These are phyloP conservation scores for Candida broadrunensis DNA, from an alignment of 805 yeast species.

Conservation along the genomic window DNA sequence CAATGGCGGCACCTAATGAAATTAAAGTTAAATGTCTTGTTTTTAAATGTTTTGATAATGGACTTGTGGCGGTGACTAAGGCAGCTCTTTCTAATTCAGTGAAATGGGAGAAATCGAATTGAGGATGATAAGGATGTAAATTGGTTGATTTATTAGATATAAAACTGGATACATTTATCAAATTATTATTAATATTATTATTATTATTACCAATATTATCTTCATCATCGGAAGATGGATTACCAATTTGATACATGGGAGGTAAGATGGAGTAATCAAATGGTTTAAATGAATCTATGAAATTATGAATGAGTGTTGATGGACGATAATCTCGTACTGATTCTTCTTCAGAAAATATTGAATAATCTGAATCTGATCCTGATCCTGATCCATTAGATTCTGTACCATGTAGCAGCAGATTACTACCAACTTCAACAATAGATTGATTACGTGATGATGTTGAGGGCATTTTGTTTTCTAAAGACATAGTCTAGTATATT, in stretches of 20 bases:
- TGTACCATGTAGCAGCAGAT: not conserved
- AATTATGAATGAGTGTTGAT: slow-evolving; percentile 3
- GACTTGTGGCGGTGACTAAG: slow-evolving; percentile 43
- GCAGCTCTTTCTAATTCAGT: slow-evolving; percentile 31
- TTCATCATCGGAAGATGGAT: not conserved
- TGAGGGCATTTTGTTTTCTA: too few species aligned
- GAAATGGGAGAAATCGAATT: slow-evolving; percentile 22
- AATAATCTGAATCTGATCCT: not conserved
- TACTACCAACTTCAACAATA: not conserved
- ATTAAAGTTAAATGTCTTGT: slow-evolving; percentile 76
- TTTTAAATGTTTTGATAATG: slow-evolving; percentile 49
- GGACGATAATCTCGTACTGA: not conserved
- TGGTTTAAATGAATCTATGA: slow-evolving; percentile 22
- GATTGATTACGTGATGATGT: too few species aligned
- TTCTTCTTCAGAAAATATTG: not conserved
- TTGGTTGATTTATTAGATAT: slow-evolving; percentile 2
- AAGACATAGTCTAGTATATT: too few species aligned
- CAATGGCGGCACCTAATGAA: slow-evolving; percentile 81
- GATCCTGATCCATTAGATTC: not conserved
- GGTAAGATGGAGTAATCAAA: slow-evolving; percentile 21
- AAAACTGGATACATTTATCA: not conserved
- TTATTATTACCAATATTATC: not conserved
- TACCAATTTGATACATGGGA: slow-evolving; percentile 6
- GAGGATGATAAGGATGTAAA: slow-evolving; percentile 18
- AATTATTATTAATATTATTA: not conserved